These are phyloP conservation scores for Paraphaeosphaeria sporulosa DNA, from an alignment of 2,329 filamentous ascomycete species.

Conservation along the genomic window DNA sequence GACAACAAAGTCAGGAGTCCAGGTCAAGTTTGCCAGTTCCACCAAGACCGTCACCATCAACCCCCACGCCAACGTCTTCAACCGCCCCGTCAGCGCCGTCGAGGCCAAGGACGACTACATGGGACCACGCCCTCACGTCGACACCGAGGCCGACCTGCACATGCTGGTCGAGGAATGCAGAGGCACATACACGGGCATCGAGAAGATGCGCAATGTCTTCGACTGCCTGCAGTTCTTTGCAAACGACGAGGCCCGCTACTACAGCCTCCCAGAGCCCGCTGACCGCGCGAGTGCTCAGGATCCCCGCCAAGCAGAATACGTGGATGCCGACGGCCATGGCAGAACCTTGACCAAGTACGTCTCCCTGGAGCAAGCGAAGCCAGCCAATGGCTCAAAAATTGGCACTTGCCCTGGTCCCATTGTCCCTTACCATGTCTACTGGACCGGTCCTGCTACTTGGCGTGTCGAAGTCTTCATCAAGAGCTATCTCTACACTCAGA, in stretches of 20 bases:
- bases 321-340: conserved; percentile 51
- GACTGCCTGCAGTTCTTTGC: conserved; percentile 62
- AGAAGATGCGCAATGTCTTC: conserved; percentile 63
- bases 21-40: conserved; percentile 54
- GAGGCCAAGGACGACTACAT: conserved; percentile 60
- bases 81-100: conserved; percentile 60
- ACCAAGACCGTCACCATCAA: conserved; percentile 57
- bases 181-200: conserved; percentile 60
- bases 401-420: conserved; percentile 64
- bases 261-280: conserved; percentile 53
- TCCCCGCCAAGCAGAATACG: conserved; percentile 53
- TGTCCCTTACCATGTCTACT: conserved; percentile 64
- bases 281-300: conserved; percentile 53
- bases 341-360: conserved; percentile 50
- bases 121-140: conserved; percentile 59
- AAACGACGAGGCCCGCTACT: conserved; percentile 59
- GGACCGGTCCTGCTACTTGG: conserved; percentile 65
- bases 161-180: conserved; percentile 62
- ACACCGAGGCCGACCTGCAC: conserved; percentile 62
- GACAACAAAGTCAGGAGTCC: conserved; percentile 50
- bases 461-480: conserved; percentile 65
- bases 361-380: conserved; percentile 44
- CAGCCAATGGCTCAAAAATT: conserved; percentile 50
- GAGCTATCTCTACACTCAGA: conserved; percentile 64
- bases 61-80: conserved; percentile 62